Evolutionary conservation across 2,329 filamentous ascomycete species (phyloP), one percentile per base, ranked within the genome.

Genomic region (Calycina marina): DNA sequence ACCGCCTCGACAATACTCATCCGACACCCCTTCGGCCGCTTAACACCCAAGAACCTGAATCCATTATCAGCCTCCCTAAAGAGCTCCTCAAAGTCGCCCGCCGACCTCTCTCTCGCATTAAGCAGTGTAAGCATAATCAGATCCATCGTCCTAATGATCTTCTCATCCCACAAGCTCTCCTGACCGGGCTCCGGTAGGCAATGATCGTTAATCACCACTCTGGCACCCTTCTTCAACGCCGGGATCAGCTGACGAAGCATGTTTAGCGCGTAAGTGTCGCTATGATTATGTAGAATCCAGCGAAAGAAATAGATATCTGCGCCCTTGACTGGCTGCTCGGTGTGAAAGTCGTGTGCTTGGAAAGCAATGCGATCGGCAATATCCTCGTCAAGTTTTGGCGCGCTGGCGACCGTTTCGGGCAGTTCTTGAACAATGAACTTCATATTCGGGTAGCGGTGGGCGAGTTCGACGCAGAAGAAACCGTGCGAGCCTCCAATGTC

Each of bases 221-320:
- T 54, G 8, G 67, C 59, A 12, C 71, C 62, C 2, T 65, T 60
- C 49, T 72, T 67, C 31, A 74, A 51, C 18, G 68, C 61, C 1
- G 69, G 67, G 2, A 69, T 51, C 6, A 74, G 55, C 13, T 59
- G 61, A 38, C 57, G 56, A 22, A 67, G 51, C 24, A 72, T 63
- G 27, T 57, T 56, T 27, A 63, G 45, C 4, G 61, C 60, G 34
- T 69, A 65, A 3, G 60, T 59, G 10, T 69, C 69, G 0, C 68
- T 63, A 55, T 70, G 71, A 52, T 76, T 72, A 47, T 77, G 69
- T 5, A 77, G 51, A 39, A 76, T 72, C 59, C 63, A 65, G 29
- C 68, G 64, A 50, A 73, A 63, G 42, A 67, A 60, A 52, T 73
- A 76, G 12, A 72, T 56, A 42, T 72, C 69, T 1, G 67, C 72